Evolutionary conservation across 345 rosid genomes (phyloP), one percentile per base, ranked within the genome.

Genomic region (Lepidium didymum): DNA sequence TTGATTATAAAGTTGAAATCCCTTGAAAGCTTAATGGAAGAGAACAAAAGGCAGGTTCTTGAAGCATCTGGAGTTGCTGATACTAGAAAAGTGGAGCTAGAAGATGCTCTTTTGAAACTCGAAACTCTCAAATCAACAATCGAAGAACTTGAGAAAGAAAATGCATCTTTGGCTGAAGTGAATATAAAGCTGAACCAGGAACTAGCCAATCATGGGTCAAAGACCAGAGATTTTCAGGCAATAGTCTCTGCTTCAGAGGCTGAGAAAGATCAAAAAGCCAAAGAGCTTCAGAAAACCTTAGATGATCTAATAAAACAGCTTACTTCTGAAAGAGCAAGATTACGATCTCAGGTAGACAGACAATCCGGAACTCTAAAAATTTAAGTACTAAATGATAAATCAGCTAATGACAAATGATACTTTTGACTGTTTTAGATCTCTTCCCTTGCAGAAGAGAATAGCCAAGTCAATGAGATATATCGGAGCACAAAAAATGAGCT

Each of bases 61-160:
- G 84, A 86, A 83, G 90, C 83, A 73, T 83, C 83, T 18, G 72
- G 44, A 12, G 58, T 77, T 61, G 70, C 87, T 71, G 90, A 76
- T 68, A 72, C 84, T 62, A 77, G 60, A 59, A 68, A 81, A 73
- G 16, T 58, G 27, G 90, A 86, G 87, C 77, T 87, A 62, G 91
- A 84, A 66, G 87, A 87, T 49, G 52, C 85, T 51, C 68, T 79
- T 36, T 62, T 5, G 40, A 85, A 85, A 63, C 38, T 86, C 33
- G 83, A 83, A 66, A 79, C 78, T 57, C 69, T 84, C 36, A 89
- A 89, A 79, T 71, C 70, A 51, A 59, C 79, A 43, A 57, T 84
- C 23, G 78, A 85, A 84, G 89, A 87, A 70, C 80, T 86, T 62
- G 91, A 87, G 55, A 89, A 78, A 68, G 93, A 85, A 69, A 87